These are phyloP conservation scores for Tetrahymena malaccensis DNA, from an alignment of 73 alveolate species.

Conservation along the genomic window DNA sequence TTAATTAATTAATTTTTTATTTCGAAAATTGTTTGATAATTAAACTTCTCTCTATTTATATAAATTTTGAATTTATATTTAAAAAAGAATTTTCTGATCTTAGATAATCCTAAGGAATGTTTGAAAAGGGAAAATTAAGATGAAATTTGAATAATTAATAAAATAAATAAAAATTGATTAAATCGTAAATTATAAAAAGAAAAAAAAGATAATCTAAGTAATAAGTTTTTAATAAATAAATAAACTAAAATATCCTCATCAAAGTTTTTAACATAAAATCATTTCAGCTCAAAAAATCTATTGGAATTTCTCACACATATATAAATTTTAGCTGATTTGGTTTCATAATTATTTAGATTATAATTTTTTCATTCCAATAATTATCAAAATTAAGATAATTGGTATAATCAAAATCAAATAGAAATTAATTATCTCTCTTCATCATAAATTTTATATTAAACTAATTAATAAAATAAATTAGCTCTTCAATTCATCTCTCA, in stretches of 20 bases:
- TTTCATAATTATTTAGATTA: neutral
- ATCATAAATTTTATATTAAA: neutral
- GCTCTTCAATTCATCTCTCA: slow-evolving; percentile 1
- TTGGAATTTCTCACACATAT: neutral
- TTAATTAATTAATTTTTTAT: neutral
- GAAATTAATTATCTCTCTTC: neutral
- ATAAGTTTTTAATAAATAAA: neutral
- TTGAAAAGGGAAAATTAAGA: neutral
- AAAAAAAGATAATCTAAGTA: neutral
- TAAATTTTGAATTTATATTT: too few species aligned
- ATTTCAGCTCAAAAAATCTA: neutral
- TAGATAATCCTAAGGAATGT: neutral
- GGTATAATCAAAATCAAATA: neutral
- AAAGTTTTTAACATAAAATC: neutral
- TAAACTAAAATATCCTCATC: neutral
- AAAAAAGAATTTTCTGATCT: neutral
- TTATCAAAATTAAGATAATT: neutral
- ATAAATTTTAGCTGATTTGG: neutral
- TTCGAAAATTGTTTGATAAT: neutral
- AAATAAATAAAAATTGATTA: neutral
- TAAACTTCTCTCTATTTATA: neutral
- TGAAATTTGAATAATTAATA: too few species aligned
- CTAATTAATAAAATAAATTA: neutral
- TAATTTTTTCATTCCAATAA: neutral
- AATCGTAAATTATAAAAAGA: neutral